Evolutionary conservation across 768 basidiomycete species (phyloP).

Genomic region (Steccherinum ochraceum): DNA sequence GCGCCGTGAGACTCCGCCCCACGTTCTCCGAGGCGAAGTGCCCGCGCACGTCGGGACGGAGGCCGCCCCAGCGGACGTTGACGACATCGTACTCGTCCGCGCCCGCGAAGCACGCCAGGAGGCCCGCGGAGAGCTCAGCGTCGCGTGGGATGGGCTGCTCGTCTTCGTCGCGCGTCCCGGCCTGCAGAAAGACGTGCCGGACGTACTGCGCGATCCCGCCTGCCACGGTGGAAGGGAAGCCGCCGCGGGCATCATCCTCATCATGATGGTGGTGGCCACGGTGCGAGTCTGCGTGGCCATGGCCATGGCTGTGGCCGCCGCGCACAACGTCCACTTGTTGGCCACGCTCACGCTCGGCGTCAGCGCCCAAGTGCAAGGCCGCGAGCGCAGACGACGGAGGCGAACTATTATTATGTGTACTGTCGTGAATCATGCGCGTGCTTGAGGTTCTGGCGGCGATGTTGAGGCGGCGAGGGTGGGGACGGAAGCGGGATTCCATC

Average conservation of each 20-base stretch:
- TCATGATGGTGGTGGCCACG: no score
- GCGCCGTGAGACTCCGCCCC: background rate
- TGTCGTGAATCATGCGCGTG: background rate
- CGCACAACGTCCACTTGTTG: no score
- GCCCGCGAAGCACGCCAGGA: background rate
- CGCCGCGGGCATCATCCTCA: no score
- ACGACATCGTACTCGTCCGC: background rate
- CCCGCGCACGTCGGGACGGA: background rate
- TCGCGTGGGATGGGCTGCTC: background rate
- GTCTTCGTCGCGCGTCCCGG: background rate
- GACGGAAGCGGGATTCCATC: background rate
- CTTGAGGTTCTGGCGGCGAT: background rate
- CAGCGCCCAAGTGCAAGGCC: no score
- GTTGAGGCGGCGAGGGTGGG: no score
- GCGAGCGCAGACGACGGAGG: no score
- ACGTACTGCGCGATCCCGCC: background rate
- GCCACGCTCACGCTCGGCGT: no score
- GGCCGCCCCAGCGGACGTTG: background rate
- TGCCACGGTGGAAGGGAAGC: no score
- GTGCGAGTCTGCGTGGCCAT: no score
- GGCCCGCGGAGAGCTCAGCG: background rate
- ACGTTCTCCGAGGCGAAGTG: background rate
- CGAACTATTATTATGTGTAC: no score
- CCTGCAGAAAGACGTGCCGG: background rate
- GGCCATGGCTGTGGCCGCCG: no score